phyloP scores from a whole-genome alignment of 108 stramenopile species.

The Cyclotella atomus region DNA sequence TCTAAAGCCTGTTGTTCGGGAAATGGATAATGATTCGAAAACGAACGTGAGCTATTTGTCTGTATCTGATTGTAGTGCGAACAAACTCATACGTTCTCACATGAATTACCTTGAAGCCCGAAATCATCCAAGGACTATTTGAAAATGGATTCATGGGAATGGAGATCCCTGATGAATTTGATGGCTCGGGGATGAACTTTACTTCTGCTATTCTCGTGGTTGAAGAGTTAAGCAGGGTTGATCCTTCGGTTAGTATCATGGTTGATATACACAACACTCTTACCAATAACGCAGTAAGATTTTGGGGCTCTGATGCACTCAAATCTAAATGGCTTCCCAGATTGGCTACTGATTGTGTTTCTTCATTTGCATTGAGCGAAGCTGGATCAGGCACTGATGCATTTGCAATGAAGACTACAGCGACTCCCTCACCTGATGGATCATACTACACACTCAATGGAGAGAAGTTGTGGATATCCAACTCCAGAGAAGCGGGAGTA shows the following conservation, averaged over 20 bases:
- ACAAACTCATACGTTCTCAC: no score
- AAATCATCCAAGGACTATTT: slow-evolving; percentile 77
- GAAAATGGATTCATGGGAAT: slow-evolving; percentile 93
- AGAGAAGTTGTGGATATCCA: slow-evolving; percentile 94
- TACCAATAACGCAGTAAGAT: slow-evolving; percentile 92
- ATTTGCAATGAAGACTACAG: slow-evolving; percentile 92
- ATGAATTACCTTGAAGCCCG: no score
- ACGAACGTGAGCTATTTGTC: no score
- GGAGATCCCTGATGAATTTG: slow-evolving; percentile 63
- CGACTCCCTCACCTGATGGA: slow-evolving; percentile 66
- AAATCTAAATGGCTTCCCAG: slow-evolving; percentile 85
- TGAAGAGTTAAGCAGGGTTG: slow-evolving; percentile 93
- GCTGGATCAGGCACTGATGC: slow-evolving; percentile 91
- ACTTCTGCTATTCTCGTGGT: slow-evolving; percentile 90
- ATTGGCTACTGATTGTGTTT: slow-evolving; percentile 84
- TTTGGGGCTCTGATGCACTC: slow-evolving; percentile 85
- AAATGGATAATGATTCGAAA: slow-evolving; percentile 84
- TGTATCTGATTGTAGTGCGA: no score
- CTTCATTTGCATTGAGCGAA: slow-evolving; percentile 92
- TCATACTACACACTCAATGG: slow-evolving; percentile 90
- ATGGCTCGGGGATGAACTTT: slow-evolving; percentile 88
- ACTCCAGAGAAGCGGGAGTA: slow-evolving; percentile 87
- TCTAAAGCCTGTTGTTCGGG: slow-evolving; percentile 80
- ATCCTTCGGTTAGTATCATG: slow-evolving; percentile 89
- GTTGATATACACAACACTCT: slow-evolving; percentile 97